phyloP scores from a whole-genome alignment of 2,329 filamentous ascomycete genomes.

The Beauveria medogensis region DNA sequence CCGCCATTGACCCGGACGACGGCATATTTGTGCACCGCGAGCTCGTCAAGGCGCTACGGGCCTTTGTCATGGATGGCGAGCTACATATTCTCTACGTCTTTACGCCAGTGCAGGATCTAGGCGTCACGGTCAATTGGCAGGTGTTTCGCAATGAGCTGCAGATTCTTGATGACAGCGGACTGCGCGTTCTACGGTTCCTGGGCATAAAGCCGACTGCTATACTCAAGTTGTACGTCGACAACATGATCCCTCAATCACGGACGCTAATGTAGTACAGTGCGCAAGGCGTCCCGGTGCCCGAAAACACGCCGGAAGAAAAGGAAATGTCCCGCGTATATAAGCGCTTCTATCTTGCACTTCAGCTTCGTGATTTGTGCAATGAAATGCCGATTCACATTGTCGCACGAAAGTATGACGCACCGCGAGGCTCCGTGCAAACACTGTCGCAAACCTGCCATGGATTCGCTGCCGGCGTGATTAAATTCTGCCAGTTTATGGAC shows the following conservation, averaged over 20 bases:
- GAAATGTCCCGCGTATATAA: constrained; percentile 57
- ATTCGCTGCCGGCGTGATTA: constrained; percentile 71
- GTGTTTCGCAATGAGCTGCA: constrained; percentile 66
- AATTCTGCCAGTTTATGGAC: constrained; percentile 69
- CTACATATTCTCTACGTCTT: constrained; percentile 75
- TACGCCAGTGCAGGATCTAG: constrained; percentile 58
- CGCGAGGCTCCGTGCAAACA: constrained; percentile 63
- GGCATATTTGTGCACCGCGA: constrained; percentile 66
- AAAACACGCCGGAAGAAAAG: constrained; percentile 52
- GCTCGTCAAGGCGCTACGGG: constrained; percentile 55
- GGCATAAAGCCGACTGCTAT: constrained; percentile 61
- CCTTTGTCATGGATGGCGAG: constrained; percentile 74
- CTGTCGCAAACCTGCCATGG: constrained; percentile 69
- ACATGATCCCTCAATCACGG: constrained; percentile 3
- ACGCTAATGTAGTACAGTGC: constrained; percentile 40
- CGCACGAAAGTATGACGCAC: constrained; percentile 61
- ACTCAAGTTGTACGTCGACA: constrained; percentile 50
- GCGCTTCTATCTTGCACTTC: constrained; percentile 66
- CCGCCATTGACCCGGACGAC: constrained; percentile 65
- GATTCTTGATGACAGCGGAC: constrained; percentile 58
- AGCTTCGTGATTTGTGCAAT: constrained; percentile 72
- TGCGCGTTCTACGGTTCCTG: constrained; percentile 60
- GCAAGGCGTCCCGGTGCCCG: constrained; percentile 56
- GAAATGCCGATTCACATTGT: constrained; percentile 64
- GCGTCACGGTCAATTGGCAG: constrained; percentile 58